Base-by-base conservation (phyloP, 768 basidiomycete genomes). In the Boletus subcaerulescens region DNA sequence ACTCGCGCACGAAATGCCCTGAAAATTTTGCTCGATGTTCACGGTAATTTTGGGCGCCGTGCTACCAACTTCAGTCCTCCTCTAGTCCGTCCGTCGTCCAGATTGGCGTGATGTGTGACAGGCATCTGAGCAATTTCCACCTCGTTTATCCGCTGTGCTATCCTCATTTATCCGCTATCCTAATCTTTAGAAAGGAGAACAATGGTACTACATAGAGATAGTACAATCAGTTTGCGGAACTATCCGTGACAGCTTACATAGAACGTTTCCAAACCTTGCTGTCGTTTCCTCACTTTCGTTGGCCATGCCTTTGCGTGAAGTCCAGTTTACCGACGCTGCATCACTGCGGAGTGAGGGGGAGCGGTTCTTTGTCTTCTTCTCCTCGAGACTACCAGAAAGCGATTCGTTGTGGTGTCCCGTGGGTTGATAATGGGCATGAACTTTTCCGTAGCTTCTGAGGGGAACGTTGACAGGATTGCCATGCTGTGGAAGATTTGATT, bases 1-100 rank as follows among this genome's bases (percentile, higher is more conserved):
- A 82, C 96, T 41, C 83, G 97, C 51, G 96, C 97, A 18, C 81
- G 96, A 53, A 98, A 98, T 77, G 96, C 94, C 14, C 81, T 99
- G 65, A 93, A 94, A 72, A 93, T 93, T 56, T 71, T 94, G 58
- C 74, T 94, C 66, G 93, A 93, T 63, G 88, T 91, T 38, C 91
- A 92, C 71, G 89, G 90, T n/a, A 90, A 93, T 69, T 89, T 93
- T 74, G 87, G 87, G 24, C 77, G 83, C 47, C 79, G 82, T 42
- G 81, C 79, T 15, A 75, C 76, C 26, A 71, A 57, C 45, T 70
- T 70, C 39, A 64, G 31, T 13, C 68, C 68, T 35, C 62, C 68
- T 39, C 50, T 69, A 18, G 46, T 61, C 32, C 59, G 60, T 17
- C 39, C 60, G 29, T 57, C 63, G 24, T 52, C 59, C n/a, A 65